Conservation (phyloP, 495 filamentous ascomycete species). For the Penicillium psychrofluorescens region DNA sequence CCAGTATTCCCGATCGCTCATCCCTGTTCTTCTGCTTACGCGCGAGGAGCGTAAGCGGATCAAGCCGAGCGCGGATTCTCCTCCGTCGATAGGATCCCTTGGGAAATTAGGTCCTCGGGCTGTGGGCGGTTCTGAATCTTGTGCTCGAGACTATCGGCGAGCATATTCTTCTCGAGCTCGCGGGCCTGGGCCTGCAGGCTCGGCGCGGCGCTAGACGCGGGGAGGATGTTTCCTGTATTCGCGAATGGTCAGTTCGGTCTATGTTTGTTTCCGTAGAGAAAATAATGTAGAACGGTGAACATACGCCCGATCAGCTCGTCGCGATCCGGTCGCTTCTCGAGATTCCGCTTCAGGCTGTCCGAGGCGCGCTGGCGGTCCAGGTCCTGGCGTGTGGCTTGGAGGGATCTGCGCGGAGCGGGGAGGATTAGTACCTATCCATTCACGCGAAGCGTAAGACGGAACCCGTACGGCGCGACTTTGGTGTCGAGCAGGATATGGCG, state of each 20-base stretch:
- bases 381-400: slow-evolving; percentile 55
- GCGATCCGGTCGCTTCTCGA: slow-evolving; percentile 56
- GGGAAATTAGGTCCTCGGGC: slow-evolving; percentile 65
- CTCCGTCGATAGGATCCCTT: slow-evolving; percentile 67
- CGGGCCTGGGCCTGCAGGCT: slow-evolving; percentile 67
- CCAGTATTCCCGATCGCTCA: slow-evolving; percentile 1
- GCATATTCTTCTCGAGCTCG: slow-evolving; percentile 80
- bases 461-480: slow-evolving; percentile 57
- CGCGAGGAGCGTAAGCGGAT: neutral
- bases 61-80: slow-evolving; percentile 32
- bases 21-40: neutral
- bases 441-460: neutral
- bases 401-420: slow-evolving; percentile 30
- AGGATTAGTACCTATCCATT: slow-evolving; percentile 1
- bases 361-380: slow-evolving; percentile 58
- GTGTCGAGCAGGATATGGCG: slow-evolving; percentile 67
- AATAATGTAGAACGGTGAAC: slow-evolving; percentile 13
- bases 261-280: neutral
- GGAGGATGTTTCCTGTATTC: slow-evolving; percentile 69
- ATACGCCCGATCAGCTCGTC: slow-evolving; percentile 68
- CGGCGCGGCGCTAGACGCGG: slow-evolving; percentile 57
- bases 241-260: neutral
- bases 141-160: slow-evolving; percentile 73
- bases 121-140: slow-evolving; percentile 69
- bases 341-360: slow-evolving; percentile 59